A percentile compares a stretch with the other conserved stretches of the same genome.
phyloP scores from a whole-genome alignment of 2,329 filamentous ascomycete species.

The Cryphonectria radicalis region DNA sequence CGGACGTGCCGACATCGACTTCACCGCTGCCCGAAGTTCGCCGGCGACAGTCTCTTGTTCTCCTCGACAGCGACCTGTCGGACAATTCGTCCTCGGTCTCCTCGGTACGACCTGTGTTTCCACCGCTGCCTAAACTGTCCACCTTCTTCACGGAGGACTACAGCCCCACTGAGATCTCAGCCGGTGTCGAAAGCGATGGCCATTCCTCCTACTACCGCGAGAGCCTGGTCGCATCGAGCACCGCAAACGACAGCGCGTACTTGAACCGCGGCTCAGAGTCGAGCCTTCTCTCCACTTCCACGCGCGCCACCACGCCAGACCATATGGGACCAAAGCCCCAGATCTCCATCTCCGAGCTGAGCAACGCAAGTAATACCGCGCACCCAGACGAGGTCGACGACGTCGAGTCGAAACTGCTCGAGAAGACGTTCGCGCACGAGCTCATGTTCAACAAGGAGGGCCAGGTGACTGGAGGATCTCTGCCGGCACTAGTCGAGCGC shows the following conservation, averaged over 20 bases:
- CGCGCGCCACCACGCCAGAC: slow-evolving; percentile 86
- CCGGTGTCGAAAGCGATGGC: slow-evolving; percentile 54
- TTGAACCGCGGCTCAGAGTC: slow-evolving; percentile 80
- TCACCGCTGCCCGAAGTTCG: slow-evolving; percentile 46
- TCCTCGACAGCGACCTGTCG: slow-evolving; percentile 46
- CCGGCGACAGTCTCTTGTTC: slow-evolving; percentile 47
- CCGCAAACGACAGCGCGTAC: slow-evolving; percentile 78
- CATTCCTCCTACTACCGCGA: slow-evolving; percentile 62
- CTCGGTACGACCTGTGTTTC: slow-evolving; percentile 53
- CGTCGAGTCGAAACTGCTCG: slow-evolving; percentile 81
- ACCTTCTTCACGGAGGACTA: slow-evolving; percentile 56
- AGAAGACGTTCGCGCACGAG: slow-evolving; percentile 89
- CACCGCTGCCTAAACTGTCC: slow-evolving; percentile 63
- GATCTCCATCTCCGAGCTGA: slow-evolving; percentile 70
- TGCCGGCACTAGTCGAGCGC: slow-evolving; percentile 90
- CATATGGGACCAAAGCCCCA: slow-evolving; percentile 58
- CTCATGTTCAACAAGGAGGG: slow-evolving; percentile 93
- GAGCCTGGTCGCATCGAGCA: slow-evolving; percentile 75
- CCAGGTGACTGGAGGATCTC: slow-evolving; percentile 88
- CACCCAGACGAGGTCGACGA: slow-evolving; percentile 78
- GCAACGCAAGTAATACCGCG: slow-evolving; percentile 66
- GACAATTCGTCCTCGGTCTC: slow-evolving; percentile 52
- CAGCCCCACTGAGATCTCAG: slow-evolving; percentile 50
- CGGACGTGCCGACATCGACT: slow-evolving; percentile 63
- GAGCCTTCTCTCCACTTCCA: slow-evolving; percentile 81